Conservation (phyloP, 2,329 filamentous ascomycete species). For the Metarhizium rileyi region DNA sequence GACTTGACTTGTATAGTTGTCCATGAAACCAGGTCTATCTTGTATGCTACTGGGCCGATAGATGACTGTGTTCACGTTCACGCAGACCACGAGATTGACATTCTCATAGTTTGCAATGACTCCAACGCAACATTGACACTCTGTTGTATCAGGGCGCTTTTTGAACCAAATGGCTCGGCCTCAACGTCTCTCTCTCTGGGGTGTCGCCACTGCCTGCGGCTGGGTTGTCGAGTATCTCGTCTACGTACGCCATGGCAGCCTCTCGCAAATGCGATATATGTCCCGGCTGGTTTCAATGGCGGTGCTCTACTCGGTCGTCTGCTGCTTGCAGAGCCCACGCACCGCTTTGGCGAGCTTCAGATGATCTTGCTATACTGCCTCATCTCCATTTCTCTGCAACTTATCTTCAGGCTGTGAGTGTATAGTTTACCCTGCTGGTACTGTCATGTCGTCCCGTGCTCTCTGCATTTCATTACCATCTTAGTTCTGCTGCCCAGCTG, state of each 20-base stretch:
- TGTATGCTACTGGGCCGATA: too few species aligned
- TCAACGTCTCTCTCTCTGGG: constrained; percentile 58
- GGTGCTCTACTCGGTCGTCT: constrained; percentile 47
- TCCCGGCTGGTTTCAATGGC: constrained; percentile 50
- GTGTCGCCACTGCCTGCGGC: constrained; percentile 43
- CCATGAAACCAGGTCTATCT: too few species aligned
- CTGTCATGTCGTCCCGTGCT: too few species aligned
- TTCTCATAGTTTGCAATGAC: too few species aligned
- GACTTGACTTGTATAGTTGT: too few species aligned
- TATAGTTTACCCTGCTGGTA: too few species aligned
- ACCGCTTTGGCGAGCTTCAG: constrained; percentile 45
- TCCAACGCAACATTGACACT: too few species aligned
- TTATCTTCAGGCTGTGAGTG: constrained; percentile 49
- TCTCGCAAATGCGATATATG: constrained; percentile 51
- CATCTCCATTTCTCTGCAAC: constrained; percentile 42
- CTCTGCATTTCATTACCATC: not conserved
- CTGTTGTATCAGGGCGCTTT: constrained; percentile 52
- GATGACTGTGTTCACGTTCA: too few species aligned
- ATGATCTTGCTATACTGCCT: constrained; percentile 47
- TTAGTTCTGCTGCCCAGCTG: too few species aligned
- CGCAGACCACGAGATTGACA: too few species aligned
- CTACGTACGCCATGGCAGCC: constrained; percentile 44
- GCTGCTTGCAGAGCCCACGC: constrained; percentile 47
- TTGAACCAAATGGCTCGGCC: too few species aligned
- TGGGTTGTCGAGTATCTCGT: constrained; percentile 60